phyloP scores from a whole-genome alignment of 352 stramenopile genomes.

The Phytophthora europaea region DNA sequence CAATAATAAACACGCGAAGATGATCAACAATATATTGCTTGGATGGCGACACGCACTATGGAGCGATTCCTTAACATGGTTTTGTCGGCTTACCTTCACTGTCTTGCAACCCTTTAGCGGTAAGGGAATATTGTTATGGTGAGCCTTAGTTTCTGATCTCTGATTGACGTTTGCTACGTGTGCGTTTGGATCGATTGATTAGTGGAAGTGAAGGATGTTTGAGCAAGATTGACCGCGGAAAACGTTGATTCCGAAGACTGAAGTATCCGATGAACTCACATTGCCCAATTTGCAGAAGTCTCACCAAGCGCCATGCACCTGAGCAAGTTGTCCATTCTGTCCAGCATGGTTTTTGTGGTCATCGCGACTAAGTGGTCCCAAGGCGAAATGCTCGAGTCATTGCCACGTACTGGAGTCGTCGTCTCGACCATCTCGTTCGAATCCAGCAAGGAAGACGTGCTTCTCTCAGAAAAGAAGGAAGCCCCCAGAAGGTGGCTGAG shows the following conservation, averaged over 20 bases:
- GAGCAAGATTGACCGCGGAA: background rate
- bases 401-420: background rate
- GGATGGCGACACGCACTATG: too few species aligned
- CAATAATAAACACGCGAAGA: background rate
- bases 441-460: background rate
- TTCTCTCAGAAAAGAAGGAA: background rate
- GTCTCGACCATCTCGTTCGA: background rate
- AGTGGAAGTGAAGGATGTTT: background rate
- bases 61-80: too few species aligned
- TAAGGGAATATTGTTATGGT: too few species aligned
- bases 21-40: slow-evolving; percentile 6
- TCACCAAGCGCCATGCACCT: background rate
- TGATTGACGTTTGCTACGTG: background rate
- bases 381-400: background rate
- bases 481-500: background rate
- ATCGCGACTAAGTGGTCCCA: background rate
- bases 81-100: too few species aligned
- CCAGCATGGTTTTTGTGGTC: background rate
- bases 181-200: background rate
- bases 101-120: too few species aligned
- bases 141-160: background rate
- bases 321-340: background rate
- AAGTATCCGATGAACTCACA: background rate
- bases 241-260: too few species aligned
- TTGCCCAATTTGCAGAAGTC: background rate